A percentile compares a stretch with the other conserved stretches of the same genome.
These are phyloP conservation scores for Corchorus capsularis DNA, from an alignment of 345 rosid genomes.

Conservation along the genomic window DNA sequence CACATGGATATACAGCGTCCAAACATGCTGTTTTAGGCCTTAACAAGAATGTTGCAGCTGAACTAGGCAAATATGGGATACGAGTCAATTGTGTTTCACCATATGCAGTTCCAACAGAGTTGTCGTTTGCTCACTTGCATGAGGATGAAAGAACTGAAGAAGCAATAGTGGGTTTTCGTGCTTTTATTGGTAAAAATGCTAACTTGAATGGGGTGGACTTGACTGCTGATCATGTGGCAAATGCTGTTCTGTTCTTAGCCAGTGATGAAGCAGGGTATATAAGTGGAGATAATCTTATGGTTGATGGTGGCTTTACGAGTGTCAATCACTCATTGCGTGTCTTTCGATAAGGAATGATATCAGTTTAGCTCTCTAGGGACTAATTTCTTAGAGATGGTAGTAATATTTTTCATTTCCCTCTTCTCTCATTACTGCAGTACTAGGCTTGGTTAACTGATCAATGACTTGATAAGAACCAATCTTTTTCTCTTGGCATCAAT, in stretches of 20 bases:
- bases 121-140: conserved; percentile 73
- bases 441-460: neutral
- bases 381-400: neutral
- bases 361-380: neutral
- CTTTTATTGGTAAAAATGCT: conserved; percentile 51
- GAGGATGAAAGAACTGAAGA: conserved; percentile 78
- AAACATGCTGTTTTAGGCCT: conserved; percentile 89
- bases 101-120: conserved; percentile 60
- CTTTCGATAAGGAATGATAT: conserved; percentile 50
- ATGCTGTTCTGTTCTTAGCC: conserved; percentile 77
- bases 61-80: conserved; percentile 86
- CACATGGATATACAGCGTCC: conserved; percentile 80
- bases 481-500: too few species aligned
- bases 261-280: conserved; percentile 85
- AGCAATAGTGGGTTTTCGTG: conserved; percentile 49
- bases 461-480: neutral
- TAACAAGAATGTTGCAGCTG: conserved; percentile 79
- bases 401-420: neutral
- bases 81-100: conserved; percentile 96
- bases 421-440: neutral
- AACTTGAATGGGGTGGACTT: conserved; percentile 82
- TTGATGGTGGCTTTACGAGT: conserved; percentile 85
- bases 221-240: conserved; percentile 72
- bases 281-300: conserved; percentile 83
- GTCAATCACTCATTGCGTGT: conserved; percentile 62